Conservation (phyloP, 129 eudicot genomes). For the Helianthus tuberosus region DNA sequence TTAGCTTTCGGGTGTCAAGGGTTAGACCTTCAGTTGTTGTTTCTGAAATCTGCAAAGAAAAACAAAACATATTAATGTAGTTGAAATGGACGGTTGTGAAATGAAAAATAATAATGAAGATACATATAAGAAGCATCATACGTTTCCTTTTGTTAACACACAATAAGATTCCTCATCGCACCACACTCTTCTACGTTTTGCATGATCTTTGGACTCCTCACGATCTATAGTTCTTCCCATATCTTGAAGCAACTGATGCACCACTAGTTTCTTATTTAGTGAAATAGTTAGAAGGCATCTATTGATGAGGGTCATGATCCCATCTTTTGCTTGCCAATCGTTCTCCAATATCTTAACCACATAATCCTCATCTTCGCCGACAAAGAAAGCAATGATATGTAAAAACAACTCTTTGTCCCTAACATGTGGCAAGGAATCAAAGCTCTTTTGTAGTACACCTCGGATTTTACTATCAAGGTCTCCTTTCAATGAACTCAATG, state of each 20-base stretch:
- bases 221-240: slow-evolving; percentile 26
- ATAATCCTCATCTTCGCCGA: slow-evolving; percentile 8
- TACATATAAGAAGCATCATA: slow-evolving; percentile 17
- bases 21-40: slow-evolving; percentile 21
- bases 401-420: slow-evolving; percentile 18
- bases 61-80: neutral
- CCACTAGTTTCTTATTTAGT: slow-evolving; percentile 14
- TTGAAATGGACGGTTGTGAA: neutral
- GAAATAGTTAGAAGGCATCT: slow-evolving; percentile 28
- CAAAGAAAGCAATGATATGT: slow-evolving; percentile 28
- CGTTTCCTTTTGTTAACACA: slow-evolving; percentile 19
- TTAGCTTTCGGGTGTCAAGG: slow-evolving; percentile 24
- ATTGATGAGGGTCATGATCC: slow-evolving; percentile 29
- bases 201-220: slow-evolving; percentile 32
- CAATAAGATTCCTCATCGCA: neutral
- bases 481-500: neutral
- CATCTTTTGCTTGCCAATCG: slow-evolving; percentile 6
- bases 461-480: slow-evolving; percentile 6
- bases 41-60: slow-evolving; percentile 5
- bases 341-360: slow-evolving; percentile 12
- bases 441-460: slow-evolving; percentile 14
- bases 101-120: neutral
- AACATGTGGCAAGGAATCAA: slow-evolving; percentile 15
- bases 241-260: slow-evolving; percentile 33
- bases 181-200: slow-evolving; percentile 26